Conservation (phyloP, 345 rosid genomes). For the Brassica napus region DNA sequence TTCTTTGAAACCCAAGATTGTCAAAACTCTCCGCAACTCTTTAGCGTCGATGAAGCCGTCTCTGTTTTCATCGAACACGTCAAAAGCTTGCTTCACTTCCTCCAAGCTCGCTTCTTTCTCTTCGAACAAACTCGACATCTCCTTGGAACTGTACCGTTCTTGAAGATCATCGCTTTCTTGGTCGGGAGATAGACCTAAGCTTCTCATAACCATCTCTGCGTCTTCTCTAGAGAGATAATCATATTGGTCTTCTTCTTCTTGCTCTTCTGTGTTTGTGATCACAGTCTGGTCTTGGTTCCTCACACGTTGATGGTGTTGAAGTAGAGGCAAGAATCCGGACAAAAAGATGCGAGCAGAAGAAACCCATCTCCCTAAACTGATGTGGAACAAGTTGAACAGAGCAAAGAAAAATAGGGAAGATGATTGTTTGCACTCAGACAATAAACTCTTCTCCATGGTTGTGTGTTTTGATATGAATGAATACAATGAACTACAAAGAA, state of each 20-base stretch:
- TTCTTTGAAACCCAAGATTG: conserved; percentile 47
- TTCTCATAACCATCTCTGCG: conserved; percentile 63
- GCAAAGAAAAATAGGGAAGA: conserved; percentile 16
- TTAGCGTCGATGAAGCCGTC: conserved; percentile 70
- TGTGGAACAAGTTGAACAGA: conserved; percentile 29
- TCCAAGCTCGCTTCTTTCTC: conserved; percentile 74
- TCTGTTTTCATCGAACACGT: conserved; percentile 69
- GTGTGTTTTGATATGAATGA: not conserved
- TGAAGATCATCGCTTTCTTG: conserved; percentile 43
- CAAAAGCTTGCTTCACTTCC: conserved; percentile 70
- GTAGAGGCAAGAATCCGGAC: conserved; percentile 44
- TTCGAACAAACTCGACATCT: conserved; percentile 57
- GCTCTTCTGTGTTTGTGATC: conserved; percentile 12
- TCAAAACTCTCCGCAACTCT: conserved; percentile 69
- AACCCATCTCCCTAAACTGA: conserved; percentile 36
- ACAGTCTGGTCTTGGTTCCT: conserved; percentile 22
- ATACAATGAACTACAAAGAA: not conserved
- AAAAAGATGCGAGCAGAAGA: conserved; percentile 23
- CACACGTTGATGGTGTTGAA: conserved; percentile 36
- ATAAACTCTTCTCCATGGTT: conserved; percentile 36
- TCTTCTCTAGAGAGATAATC: conserved; percentile 48
- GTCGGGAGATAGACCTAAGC: conserved; percentile 49
- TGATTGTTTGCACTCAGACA: conserved; percentile 11
- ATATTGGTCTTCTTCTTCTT: conserved; percentile 16
- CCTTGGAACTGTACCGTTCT: conserved; percentile 38